Evolutionary conservation across 768 basidiomycete species (phyloP), one percentile per base, ranked within the genome.

Genomic region (Lanmaoa rubissima): DNA sequence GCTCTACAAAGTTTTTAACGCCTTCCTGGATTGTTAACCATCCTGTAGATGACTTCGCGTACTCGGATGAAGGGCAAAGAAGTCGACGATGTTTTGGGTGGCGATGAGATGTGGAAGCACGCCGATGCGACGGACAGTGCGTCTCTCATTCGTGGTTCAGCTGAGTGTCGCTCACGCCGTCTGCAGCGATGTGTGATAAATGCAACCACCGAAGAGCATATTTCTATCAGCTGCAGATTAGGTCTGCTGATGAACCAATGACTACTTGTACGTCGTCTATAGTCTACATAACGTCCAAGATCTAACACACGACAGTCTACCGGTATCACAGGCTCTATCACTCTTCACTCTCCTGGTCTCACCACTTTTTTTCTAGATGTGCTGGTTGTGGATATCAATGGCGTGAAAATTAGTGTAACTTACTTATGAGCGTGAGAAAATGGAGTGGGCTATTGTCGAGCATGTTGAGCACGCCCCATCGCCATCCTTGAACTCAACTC

Each of bases 71-170:
- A 86, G 62, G 81, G 91, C n/a, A 98, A 98, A 66, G 82, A 87
- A 63, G 88, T 94, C 13, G 97, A 99, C 69, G 97, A 98, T 65
- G 95, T 99, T 7, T 78, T 98, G 28, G 97, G 96, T 49, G 94
- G 93, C 4, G 93, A 92, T 38, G 92, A 93, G 57, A 86, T 86
- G 74, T 97, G 95, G 93, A 88, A 87, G 54, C 90, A 97, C 71
- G 95, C 94, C 3, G 95, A 96, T 72, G 84, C 87, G 47, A 94
- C 90, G 0, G 80, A 85, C 63, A 86, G 94, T 92, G 42, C 50
- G 79, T 56, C 31, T 34, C 13, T 28, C 48, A 17, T 13, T 40
- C 48, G 1, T 17, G 7, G 16, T 17, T 12, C 36, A 8, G 31
- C 21, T 24, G 21, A 24, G n/a, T n/a, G 14, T 49, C 43, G 40